Base-by-base conservation (phyloP, 768 basidiomycete genomes). In the Agaricus bisporus region DNA sequence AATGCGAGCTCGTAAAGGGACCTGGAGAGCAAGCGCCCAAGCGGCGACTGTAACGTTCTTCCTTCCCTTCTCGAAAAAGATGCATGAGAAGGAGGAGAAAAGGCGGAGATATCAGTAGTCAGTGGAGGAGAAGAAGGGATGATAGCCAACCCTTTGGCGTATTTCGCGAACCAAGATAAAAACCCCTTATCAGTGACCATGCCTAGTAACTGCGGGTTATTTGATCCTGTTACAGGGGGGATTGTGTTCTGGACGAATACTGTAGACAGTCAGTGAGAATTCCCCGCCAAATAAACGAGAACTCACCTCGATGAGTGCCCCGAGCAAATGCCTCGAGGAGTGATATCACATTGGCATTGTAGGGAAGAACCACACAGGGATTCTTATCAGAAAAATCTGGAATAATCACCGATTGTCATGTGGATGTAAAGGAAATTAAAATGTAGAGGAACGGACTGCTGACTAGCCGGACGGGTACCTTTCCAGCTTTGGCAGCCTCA, bases 351-450 rank as follows among this genome's bases (percentile, higher is more conserved):
- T 76, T 84, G 2, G 88, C 85, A 41, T 83, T 77, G 54, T 86
- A 68, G 0, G 83, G 76, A 6, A 90, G 65, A 18, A 71, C 72
- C 50, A 86, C 78, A 28, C 91, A 73, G 8, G 86, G 84, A 56
- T 92, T 91, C 74, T 92, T 92, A 67, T 90, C 86, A 11, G 90
- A 91, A 32, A 91, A 73, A 66, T 92, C 90, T 92, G 26, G n/a
- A 12, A 37, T 8, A 32, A 12, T n/a, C 38, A 44, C 9, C 11
- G 29, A 11, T 12, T 26, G 12, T n/a, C 15, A 9, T 28, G 20
- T 10, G 15, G 44, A 7, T 6, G 5, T 26, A 28, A 28, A 26
- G 6, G 5, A 15, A 29, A 5, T 3, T 11, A 8, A 22, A 12
- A 46, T 7, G 29, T n/a, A 35, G 35, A 29, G 3, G 11, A 20